Base-by-base conservation (phyloP, 495 filamentous ascomycete genomes). In the Podospora pseudocomata region DNA sequence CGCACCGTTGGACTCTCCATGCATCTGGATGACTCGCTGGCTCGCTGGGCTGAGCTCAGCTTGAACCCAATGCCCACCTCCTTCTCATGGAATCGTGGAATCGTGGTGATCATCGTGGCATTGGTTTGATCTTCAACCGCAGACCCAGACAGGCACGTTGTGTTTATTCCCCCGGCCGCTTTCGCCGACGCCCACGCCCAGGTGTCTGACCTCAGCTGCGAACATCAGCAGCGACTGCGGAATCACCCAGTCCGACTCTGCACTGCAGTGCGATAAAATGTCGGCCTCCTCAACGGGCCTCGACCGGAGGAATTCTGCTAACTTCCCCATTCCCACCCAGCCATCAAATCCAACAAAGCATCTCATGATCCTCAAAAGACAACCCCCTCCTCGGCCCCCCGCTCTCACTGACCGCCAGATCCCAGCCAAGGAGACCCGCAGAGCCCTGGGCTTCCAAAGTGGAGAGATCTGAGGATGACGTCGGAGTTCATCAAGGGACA, bases 41-140 rank as follows among this genome's bases (percentile, higher is more conserved):
- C 39, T 49, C 39, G 39, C 39, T 49, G 39, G 39, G 39, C 39
- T 49, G 39, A 49, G 13, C 39, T 49, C 39, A 16, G 39, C 39
- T 49, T 49, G 6, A 49, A 49, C 39, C 39, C 39, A 49, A 49
- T 49, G 39, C 39, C 39, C 39, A 49, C 39, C 39, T 32, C 30
- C 7, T 7, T 32, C 30, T 32, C 30, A 23, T 23, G 23, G 23
- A 23, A 23, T 49, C 39, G 39, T 49, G 39, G 39, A 49, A 49
- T 49, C 13, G 39, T 49, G 39, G 39, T 49, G 39, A 49, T 49
- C 39, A 49, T 49, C 39, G 13, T 49, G 39, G 39, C 39, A 11
- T 16, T 49, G 60, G 60, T 62, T 62, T 62, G 60, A 62, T 62
- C 27, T 62, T 62, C 60, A 19, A 58, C 23, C 39, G 11, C 5